These are phyloP conservation scores for Patellifolia procumbens DNA, from an alignment of 179 eudicot species.

Conservation along the genomic window DNA sequence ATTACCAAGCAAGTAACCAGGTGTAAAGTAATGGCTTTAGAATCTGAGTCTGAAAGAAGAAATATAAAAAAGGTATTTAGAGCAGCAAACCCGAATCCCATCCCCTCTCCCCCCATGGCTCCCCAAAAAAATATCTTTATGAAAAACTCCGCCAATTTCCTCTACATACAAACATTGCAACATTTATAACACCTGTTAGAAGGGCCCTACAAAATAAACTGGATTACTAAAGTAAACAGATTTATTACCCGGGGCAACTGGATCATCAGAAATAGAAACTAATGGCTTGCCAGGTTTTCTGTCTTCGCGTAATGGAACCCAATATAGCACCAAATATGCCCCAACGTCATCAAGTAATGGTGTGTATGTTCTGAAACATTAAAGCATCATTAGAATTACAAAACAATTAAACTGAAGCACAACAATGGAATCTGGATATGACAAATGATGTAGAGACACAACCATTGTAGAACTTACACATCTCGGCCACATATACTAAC, in stretches of 20 bases:
- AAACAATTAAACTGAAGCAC: conserved; percentile 8
- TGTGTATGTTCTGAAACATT: conserved; percentile 61
- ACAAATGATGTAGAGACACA: conserved; percentile 7
- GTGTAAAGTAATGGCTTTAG: neutral
- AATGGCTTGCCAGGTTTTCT: conserved; percentile 73
- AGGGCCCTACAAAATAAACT: conserved; percentile 2
- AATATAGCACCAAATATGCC: conserved; percentile 68
- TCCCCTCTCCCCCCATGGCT: neutral
- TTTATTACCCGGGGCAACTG: conserved; percentile 73
- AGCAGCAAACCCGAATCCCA: neutral
- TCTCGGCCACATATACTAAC: conserved; percentile 56
- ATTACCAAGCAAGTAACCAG: neutral
- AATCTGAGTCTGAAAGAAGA: neutral
- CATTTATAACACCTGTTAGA: neutral
- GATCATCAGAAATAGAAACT: conserved; percentile 58
- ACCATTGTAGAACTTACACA: conserved; percentile 49
- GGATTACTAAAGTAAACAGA: neutral
- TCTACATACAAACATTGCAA: neutral
- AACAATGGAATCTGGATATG: conserved; percentile 12
- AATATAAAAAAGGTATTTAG: neutral
- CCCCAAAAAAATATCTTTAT: neutral
- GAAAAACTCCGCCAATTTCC: neutral
- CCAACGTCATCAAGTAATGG: conserved; percentile 90
- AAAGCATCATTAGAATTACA: conserved; percentile 12
- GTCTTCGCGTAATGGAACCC: conserved; percentile 89